Conservation (phyloP, 495 filamentous ascomycete genomes). For the Penicillium egyptiacum region DNA sequence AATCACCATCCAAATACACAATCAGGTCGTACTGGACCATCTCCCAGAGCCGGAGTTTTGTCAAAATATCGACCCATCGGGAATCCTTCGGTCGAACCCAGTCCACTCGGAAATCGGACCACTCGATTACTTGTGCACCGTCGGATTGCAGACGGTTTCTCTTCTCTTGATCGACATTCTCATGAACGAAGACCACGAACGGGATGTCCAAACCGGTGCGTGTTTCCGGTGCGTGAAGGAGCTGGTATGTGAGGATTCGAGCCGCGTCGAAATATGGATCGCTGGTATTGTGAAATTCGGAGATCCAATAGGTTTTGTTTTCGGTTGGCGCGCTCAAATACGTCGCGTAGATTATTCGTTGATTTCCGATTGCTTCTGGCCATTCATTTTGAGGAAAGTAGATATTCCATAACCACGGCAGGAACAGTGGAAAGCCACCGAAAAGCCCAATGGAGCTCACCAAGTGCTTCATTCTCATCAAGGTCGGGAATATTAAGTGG, state of each 20-base stretch:
- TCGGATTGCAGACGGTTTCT: slow-evolving; percentile 27
- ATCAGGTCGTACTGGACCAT: slow-evolving; percentile 45
- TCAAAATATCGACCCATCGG: slow-evolving; percentile 35
- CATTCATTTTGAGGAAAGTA: not conserved
- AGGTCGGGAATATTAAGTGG: too few species aligned
- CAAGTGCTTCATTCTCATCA: not conserved
- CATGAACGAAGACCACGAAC: slow-evolving; percentile 37
- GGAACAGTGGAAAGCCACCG: not conserved
- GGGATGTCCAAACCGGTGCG: slow-evolving; percentile 26
- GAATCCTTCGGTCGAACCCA: slow-evolving; percentile 26
- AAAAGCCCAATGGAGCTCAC: not conserved
- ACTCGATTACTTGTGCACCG: slow-evolving; percentile 35
- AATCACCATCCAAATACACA: slow-evolving; percentile 48
- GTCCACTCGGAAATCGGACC: slow-evolving; percentile 26
- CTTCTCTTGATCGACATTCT: slow-evolving; percentile 23
- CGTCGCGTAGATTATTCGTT: not conserved
- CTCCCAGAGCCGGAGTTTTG: slow-evolving; percentile 43
- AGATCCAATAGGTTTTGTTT: not conserved
- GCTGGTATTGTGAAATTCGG: not conserved
- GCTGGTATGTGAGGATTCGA: slow-evolving; percentile 45
- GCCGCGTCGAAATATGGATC: slow-evolving; percentile 39
- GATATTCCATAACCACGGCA: not conserved
- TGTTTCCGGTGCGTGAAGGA: slow-evolving; percentile 42
- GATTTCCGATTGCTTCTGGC: not conserved
- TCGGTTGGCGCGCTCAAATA: not conserved